Base-by-base conservation (phyloP, 2,329 filamentous ascomycete genomes). In the Pseudogymnoascus sp. region DNA sequence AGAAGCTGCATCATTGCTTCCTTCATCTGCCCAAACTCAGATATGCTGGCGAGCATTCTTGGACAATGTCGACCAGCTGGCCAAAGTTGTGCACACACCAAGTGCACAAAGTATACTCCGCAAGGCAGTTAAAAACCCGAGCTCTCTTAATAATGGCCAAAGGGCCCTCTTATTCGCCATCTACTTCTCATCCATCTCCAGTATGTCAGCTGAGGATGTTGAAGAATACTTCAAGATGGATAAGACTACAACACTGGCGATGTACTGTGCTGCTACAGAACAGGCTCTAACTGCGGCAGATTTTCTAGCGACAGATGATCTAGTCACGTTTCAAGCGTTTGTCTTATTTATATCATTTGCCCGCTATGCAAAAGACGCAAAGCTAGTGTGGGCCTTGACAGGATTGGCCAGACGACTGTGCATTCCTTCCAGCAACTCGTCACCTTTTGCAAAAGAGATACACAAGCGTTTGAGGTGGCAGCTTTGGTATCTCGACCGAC, bases 141-240 rank as follows among this genome's bases (percentile, higher is more conserved):
- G 4, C 5, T 33, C 44, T 12, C 90, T 84, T 69, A 91, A 82
- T 21, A 91, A 91, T 9, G 89, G 86, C 27, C 96, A 76, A 17
- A 82, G 82, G 69, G 85, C 79, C 51, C 74, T 73, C 27, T 75
- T 71, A 66, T 78, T 78, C 60, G 65, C 74, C 66, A 58, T 72
- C 9, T 71, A 69, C 55, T 66, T 66, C 21, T 59, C 64, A 12
- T 65, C 67, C 1, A 48, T 69, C 27, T 63, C 68, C 36, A 75
- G 70, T 31, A 68, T 77, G 41, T 70, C 68, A 7, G 71, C 74
- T 25, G 69, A 71, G 17, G 71, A 72, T 65, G 78, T 72, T 29
- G 61, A 17, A 60, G 63, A 7, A 61, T 38, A 59, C 17, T 55
- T 69, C 39, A 75, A 75, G 1, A 77, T 79, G 63, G 76, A 76